A percentile compares a stretch with the other conserved stretches of the same genome.
Conservation (phyloP, 352 stramenopile genomes). For the Albugo laibachii region DNA sequence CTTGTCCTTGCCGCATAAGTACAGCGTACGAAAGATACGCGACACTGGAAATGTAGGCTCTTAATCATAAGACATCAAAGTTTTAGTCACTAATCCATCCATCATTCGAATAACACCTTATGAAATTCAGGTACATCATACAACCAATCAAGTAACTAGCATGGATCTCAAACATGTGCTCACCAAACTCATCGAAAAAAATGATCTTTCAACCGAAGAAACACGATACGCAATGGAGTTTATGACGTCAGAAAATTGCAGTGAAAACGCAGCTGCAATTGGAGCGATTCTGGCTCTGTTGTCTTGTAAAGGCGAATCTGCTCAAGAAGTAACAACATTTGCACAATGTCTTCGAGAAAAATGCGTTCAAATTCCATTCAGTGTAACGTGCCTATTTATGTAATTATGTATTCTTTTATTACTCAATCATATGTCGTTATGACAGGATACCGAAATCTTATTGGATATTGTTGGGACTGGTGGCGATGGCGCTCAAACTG, state of each 20-base stretch:
- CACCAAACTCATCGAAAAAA: constrained; percentile 41
- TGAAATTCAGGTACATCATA: too few relatives aligned
- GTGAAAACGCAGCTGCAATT: constrained; percentile 46
- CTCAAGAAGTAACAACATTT: constrained; percentile 89
- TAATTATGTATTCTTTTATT: neutral
- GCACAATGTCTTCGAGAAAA: constrained; percentile 90
- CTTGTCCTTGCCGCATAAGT: too few relatives aligned
- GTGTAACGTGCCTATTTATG: neutral
- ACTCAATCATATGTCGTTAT: neutral
- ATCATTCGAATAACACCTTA: too few relatives aligned
- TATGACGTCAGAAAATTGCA: constrained; percentile 43
- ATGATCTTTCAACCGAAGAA: constrained; percentile 52
- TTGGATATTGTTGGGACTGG: constrained; percentile 98
- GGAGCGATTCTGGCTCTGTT: constrained; percentile 89
- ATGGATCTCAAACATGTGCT: constrained; percentile 64
- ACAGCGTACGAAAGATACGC: too few relatives aligned
- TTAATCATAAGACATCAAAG: too few relatives aligned
- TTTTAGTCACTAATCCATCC: too few relatives aligned
- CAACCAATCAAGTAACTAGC: too few relatives aligned
- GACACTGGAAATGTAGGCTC: too few relatives aligned
- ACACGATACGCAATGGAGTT: constrained; percentile 42
- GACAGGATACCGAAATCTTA: constrained; percentile 42
- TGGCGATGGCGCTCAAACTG: constrained; percentile 94
- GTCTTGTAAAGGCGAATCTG: constrained; percentile 87
- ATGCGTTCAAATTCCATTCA: constrained; percentile 34